phyloP scores from a whole-genome alignment of 1,139 yeast genomes.

The Blastobotrys buckinghamii region DNA sequence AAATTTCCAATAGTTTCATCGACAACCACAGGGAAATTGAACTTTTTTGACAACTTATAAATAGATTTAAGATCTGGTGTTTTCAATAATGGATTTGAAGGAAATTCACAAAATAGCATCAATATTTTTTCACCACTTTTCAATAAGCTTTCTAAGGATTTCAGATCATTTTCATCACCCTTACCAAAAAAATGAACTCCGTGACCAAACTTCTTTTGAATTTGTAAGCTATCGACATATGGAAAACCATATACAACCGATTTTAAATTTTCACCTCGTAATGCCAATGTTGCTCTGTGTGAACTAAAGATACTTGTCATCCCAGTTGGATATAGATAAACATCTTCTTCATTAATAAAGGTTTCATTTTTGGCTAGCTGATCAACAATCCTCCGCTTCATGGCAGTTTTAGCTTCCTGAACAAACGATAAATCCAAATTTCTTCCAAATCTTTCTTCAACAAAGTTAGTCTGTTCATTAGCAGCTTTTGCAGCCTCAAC shows the following conservation, averaged over 20 bases:
- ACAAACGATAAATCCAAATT: constrained; percentile 75
- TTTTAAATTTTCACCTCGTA: constrained; percentile 37
- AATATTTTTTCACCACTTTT: constrained; percentile 52
- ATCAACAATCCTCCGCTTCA: constrained; percentile 70
- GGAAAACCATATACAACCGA: constrained; percentile 94
- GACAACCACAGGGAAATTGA: constrained; percentile 69
- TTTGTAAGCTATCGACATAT: constrained; percentile 84
- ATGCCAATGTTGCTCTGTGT: constrained; percentile 56
- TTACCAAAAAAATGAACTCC: constrained; percentile 71
- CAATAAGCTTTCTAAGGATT: constrained; percentile 55
- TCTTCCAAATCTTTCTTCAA: constrained; percentile 89
- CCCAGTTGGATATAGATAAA: constrained; percentile 81
- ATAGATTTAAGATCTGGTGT: constrained; percentile 71
- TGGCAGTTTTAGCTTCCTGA: constrained; percentile 64
- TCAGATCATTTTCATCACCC: constrained; percentile 44
- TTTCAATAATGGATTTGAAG: constrained; percentile 82
- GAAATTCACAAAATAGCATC: constrained; percentile 84
- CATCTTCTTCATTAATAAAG: constrained; percentile 41
- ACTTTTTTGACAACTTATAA: constrained; percentile 59
- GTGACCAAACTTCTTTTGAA: constrained; percentile 84
- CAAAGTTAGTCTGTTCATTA: constrained; percentile 28
- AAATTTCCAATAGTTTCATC: constrained; percentile 95
- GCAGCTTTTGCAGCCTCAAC: background rate
- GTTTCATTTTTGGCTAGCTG: constrained; percentile 30
- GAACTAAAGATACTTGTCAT: constrained; percentile 89